Base-by-base conservation (phyloP, 306 rosid genomes). In the Oxytropis ochrocephala region DNA sequence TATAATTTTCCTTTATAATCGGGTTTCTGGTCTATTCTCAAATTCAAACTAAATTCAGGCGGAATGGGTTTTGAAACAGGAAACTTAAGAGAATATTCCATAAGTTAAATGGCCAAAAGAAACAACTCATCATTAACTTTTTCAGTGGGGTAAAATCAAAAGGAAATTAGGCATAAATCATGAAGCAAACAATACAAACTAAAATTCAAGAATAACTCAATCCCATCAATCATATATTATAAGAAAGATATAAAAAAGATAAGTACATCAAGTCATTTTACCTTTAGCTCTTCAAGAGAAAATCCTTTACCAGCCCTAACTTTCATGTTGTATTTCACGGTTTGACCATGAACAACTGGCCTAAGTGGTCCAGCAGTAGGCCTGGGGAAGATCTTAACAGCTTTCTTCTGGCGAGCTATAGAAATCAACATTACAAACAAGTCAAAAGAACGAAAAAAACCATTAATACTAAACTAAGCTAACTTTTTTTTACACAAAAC, bases 271-370 rank as follows among this genome's bases (percentile, higher is more conserved):
- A n/a, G n/a, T n/a, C 2, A 36, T 3, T 13, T 39, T 71, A 88
- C 90, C 88, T 85, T 88, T 2, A 88, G 77, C 59, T 88, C 90
- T 54, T 84, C 92, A 7, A 86, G 78, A 39, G 88, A 77, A 80
- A 86, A 86, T 6, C 90, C 92, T 13, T 83, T 82, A 2, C 91
- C 91, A 52, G 88, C 81, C 32, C 88, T 72, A 6, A 82, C 82
- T 68, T 89, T 89, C 96, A 86, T 89, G 75, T 80, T 86, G 47
- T 88, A 84, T 64, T 86, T 88, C 78, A 79, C 67, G 0, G 91
- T 86, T 36, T 59, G 66, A 0, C 66, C 66, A 17, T 59, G 66
- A 36, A 59, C 66, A 36, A 59, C 12, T 36, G 92, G 92, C 12
- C 92, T 82, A 0, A 89, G 89, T 5, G 84, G 78, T 32, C 90